Percentiles rank a stretch among this genome's conserved stretches.
phyloP scores from a whole-genome alignment of 257 asterid genomes.

The Lithospermum erythrorhizon region DNA sequence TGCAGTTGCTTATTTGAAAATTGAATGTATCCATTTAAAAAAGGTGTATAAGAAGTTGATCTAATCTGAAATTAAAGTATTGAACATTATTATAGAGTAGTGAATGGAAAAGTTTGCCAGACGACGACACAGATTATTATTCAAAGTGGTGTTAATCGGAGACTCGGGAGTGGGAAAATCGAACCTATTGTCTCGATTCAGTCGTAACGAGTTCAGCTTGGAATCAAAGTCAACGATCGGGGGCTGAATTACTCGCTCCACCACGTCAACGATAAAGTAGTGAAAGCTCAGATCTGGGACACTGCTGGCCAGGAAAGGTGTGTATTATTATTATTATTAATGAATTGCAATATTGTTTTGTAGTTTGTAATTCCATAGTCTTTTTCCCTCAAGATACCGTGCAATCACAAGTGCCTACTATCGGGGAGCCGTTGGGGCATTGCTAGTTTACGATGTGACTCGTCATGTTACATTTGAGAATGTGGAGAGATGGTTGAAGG shows the following conservation, averaged over 20 bases:
- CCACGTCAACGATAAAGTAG: slow-evolving; percentile 44
- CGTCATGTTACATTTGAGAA: slow-evolving; percentile 68
- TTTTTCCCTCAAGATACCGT: slow-evolving; percentile 38
- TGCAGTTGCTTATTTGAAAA: no score
- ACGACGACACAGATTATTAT: no score
- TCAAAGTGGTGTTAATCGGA: slow-evolving; percentile 41
- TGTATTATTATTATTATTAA: no score
- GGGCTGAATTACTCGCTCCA: slow-evolving; percentile 48
- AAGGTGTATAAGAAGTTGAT: no score
- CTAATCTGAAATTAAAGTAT: no score
- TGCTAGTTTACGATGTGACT: slow-evolving; percentile 59
- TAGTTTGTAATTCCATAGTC: background rate
- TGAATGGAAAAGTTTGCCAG: no score
- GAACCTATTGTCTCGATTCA: slow-evolving; percentile 41
- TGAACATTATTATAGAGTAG: no score
- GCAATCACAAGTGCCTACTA: slow-evolving; percentile 76
- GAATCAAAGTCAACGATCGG: slow-evolving; percentile 58
- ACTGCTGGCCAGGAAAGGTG: slow-evolving; percentile 60
- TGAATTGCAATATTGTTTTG: background rate
- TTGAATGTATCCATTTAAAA: no score
- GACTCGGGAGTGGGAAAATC: slow-evolving; percentile 49
- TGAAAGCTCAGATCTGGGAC: slow-evolving; percentile 65
- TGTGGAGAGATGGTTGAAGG: slow-evolving; percentile 70
- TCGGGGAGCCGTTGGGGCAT: slow-evolving; percentile 67
- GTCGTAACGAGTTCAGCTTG: slow-evolving; percentile 49